phyloP scores from a whole-genome alignment of 352 stramenopile species.

The Elongisporangium senticosum region DNA sequence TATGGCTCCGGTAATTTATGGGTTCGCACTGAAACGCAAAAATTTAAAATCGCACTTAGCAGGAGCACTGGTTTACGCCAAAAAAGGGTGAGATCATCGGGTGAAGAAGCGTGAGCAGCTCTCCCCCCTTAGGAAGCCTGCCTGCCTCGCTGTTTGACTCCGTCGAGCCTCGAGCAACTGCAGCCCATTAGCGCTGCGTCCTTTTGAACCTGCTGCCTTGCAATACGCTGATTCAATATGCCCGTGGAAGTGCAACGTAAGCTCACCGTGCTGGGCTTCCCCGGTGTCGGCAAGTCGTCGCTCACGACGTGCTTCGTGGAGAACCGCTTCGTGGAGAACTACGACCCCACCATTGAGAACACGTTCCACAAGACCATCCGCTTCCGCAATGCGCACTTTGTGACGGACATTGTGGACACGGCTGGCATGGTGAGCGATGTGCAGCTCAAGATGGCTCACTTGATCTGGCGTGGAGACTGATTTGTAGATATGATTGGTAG shows the following conservation, averaged over 20 bases:
- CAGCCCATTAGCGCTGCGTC: background rate
- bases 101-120: background rate
- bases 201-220: background rate
- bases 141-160: background rate
- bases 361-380: slow-evolving; percentile 95
- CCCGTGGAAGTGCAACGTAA: slow-evolving; percentile 94
- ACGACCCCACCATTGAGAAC: slow-evolving; percentile 96
- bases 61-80: background rate
- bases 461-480: background rate
- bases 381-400: slow-evolving; percentile 95
- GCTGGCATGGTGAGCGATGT: slow-evolving; percentile 83
- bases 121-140: background rate
- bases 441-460: background rate
- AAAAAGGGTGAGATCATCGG: background rate
- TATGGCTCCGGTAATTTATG: background rate
- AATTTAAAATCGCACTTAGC: background rate
- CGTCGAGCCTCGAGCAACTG: background rate
- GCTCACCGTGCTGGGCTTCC: slow-evolving; percentile 92
- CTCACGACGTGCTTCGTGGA: slow-evolving; percentile 94
- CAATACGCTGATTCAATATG: slow-evolving; percentile 25
- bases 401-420: slow-evolving; percentile 97
- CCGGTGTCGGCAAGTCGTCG: slow-evolving; percentile 94
- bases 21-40: background rate
- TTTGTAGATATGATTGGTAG: slow-evolving; percentile 20
- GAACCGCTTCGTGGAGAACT: slow-evolving; percentile 89